Conservation (phyloP, 108 stramenopile species). For the Tribonema minus region DNA sequence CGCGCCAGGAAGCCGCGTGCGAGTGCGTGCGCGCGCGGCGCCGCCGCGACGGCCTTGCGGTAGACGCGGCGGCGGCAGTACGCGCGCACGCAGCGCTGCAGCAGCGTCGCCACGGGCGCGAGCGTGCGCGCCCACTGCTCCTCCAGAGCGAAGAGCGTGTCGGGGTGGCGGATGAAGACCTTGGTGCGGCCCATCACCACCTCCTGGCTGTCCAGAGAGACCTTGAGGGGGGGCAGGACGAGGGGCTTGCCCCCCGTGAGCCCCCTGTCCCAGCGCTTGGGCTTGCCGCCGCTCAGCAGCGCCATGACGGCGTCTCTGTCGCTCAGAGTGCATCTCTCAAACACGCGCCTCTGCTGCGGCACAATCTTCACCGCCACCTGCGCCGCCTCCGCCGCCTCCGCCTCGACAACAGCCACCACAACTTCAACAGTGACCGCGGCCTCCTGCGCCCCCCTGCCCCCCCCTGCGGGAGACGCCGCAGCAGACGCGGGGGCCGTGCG, state of each 20-base stretch:
- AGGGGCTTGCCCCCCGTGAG: conserved; percentile 2
- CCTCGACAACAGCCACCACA: too few species aligned
- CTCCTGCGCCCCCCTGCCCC: too few species aligned
- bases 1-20: conserved; percentile 23
- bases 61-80: conserved; percentile 5
- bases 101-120: conserved; percentile 5
- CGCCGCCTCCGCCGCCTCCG: too few species aligned
- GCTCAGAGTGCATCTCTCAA: too few species aligned
- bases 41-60: background rate
- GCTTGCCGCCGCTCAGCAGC: conserved; percentile 5
- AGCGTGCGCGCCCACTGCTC: conserved; percentile 11
- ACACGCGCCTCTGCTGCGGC: too few species aligned
- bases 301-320: conserved; percentile 8
- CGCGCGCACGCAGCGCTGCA: conserved; percentile 23
- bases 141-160: conserved; percentile 37
- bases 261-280: conserved; percentile 10
- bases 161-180: conserved; percentile 55
- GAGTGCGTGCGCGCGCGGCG: conserved; percentile 2
- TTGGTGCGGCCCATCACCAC: conserved; percentile 50
- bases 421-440: too few species aligned
- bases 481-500: too few species aligned
- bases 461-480: too few species aligned
- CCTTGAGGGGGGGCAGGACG: background rate
- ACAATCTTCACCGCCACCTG: too few species aligned
- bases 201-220: conserved; percentile 15